These are phyloP conservation scores for Aspergillus sp. DNA, from an alignment of 2,329 filamentous ascomycete genomes.

Conservation along the genomic window DNA sequence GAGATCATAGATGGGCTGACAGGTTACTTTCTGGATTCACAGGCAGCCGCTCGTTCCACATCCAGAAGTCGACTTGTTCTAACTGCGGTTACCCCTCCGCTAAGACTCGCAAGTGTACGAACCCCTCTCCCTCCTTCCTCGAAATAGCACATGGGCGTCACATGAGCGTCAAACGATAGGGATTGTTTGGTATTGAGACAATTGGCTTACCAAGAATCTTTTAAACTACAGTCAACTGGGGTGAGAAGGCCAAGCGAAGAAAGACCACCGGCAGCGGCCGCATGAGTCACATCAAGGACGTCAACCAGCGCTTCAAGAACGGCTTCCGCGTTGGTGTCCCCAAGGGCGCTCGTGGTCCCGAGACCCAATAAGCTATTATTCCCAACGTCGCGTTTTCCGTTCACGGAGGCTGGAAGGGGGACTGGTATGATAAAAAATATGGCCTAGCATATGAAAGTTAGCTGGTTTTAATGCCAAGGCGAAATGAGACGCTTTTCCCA, in stretches of 20 bases:
- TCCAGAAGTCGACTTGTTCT: constrained; percentile 98
- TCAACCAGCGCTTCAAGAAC: constrained; percentile 93
- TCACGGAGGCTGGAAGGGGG: constrained; percentile 31
- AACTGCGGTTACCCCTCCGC: constrained; percentile 94
- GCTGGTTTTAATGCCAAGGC: constrained; percentile 27
- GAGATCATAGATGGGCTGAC: constrained; percentile 20
- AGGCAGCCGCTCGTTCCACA: constrained; percentile 96
- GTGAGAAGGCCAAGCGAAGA: constrained; percentile 99
- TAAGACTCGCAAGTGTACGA: constrained; percentile 97
- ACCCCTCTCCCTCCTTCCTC: constrained; percentile 10
- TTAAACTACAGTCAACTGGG: constrained; percentile 77
- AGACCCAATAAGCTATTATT: constrained; percentile 34
- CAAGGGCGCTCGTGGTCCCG: constrained; percentile 68
- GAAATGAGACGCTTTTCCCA: constrained; percentile 26
- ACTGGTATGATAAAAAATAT: constrained; percentile 25
- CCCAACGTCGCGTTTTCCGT: constrained; percentile 31
- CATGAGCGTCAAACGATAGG: not conserved
- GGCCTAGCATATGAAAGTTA: constrained; percentile 28
- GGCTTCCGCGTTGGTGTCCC: constrained; percentile 88
- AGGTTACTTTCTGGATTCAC: constrained; percentile 23
- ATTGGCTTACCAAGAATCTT: constrained; percentile 23
- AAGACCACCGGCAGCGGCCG: constrained; percentile 97
- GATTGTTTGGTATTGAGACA: constrained; percentile 4
- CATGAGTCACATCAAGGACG: constrained; percentile 87
- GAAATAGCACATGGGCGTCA: not conserved